Evolutionary conservation across 2,329 filamentous ascomycete genomes (phyloP), one percentile per base, ranked within the genome.

Genomic region (Xylaria sp.): DNA sequence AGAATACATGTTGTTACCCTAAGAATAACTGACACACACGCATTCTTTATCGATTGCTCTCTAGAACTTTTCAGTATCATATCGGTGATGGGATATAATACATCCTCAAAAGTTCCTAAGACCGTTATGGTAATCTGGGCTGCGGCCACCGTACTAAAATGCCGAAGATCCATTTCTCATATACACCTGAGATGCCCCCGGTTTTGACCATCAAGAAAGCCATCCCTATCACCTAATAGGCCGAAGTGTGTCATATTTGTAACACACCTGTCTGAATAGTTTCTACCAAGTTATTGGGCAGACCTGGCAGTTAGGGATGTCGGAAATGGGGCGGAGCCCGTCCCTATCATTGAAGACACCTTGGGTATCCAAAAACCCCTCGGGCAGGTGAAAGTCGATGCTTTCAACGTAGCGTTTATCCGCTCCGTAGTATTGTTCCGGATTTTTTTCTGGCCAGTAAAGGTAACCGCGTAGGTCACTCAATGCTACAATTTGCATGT

Each of bases 291-390:
- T 44, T 13, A 48, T 19, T 17, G 37, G 59, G n/a, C 63, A 63
- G 19, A 38, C 17, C 29, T 35, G 27, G 52, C 62, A 65, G 9
- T 35, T 44, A 6, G 56, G 60, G 25, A 65, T 65, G 49, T 63
- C 56, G 13, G 4, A 48, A 25, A 65, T 37, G 6, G 49, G 23
- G 15, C 57, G 40, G 5, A 52, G 11, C 13, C 15, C 29, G 21
- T 63, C 60, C 27, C 37, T 58, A 21, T 60, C 60, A 25, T 65
- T 23, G 13, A 63, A 63, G 29, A 63, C 63, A 0, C 57, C 57
- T 46, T 65, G 60, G 1, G 63, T 63, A 23, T 65, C 60, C 3
- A 63, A n/a, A 43, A 65, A 31, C 3, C 53, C 60, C 3, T 63
- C 48, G 2, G 56, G 60, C 4, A 63, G 23, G 10, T 23, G 37